A percentile compares a stretch with the other conserved stretches of the same genome.
phyloP scores from a whole-genome alignment of 768 basidiomycete genomes.

The Suillus subalutaceus region DNA sequence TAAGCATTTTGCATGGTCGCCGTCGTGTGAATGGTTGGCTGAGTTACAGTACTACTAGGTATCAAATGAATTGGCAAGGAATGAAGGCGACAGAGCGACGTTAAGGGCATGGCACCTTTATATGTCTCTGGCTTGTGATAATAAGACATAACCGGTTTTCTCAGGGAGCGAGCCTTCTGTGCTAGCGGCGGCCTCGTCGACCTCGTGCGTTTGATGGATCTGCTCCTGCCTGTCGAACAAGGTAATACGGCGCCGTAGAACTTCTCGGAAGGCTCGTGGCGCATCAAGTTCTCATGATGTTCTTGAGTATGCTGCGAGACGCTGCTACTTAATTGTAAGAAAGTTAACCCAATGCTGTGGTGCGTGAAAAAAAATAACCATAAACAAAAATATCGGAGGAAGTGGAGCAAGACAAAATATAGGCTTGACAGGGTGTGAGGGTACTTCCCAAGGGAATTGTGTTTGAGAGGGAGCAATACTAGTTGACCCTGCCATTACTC shows the following conservation, averaged over 20 bases:
- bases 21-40: conserved; percentile 2
- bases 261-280: background rate
- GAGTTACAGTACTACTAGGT: background rate
- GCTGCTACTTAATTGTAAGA: too few species aligned
- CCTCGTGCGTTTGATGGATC: background rate
- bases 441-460: background rate
- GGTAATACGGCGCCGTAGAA: background rate
- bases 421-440: conserved; percentile 7
- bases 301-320: too few species aligned
- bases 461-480: background rate
- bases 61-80: background rate
- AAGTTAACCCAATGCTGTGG: background rate
- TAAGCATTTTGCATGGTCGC: background rate
- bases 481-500: background rate
- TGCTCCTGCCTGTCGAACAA: background rate
- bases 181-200: conserved; percentile 3
- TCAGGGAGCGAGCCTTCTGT: background rate
- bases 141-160: background rate
- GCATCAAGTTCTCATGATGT: conserved; percentile 4
- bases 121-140: background rate
- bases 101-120: background rate
- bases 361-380: background rate
- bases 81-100: background rate
- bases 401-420: background rate
- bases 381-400: background rate